Evolutionary conservation across 768 basidiomycete genomes (phyloP).

Genomic region (Tulasnella calospora): DNA sequence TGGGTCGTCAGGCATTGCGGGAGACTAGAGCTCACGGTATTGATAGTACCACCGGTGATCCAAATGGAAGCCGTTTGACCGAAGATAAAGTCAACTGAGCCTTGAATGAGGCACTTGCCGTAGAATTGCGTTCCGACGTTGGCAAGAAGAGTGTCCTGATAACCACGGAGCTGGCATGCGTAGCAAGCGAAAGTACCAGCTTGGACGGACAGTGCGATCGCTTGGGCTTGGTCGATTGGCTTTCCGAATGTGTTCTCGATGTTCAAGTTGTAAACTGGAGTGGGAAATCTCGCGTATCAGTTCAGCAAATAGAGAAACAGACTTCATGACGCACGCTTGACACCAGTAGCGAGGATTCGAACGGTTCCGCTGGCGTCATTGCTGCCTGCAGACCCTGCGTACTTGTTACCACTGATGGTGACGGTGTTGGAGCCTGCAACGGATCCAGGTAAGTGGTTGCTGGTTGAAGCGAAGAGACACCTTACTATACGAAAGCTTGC

Average conservation of each 20-base stretch:
- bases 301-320: no score
- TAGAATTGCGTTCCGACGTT: conserved; percentile 17
- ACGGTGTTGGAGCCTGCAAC: conserved; percentile 9
- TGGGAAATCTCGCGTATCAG: background rate
- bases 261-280: conserved; percentile 23
- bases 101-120: conserved; percentile 25
- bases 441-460: background rate
- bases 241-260: conserved; percentile 25
- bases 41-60: no score
- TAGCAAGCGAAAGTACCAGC: conserved; percentile 23
- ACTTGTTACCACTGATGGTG: conserved; percentile 15
- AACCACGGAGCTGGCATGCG: conserved; percentile 21
- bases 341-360: conserved; percentile 24
- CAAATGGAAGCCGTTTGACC: conserved; percentile 10
- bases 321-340: conserved; percentile 25
- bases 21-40: no score
- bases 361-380: conserved; percentile 29
- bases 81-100: conserved; percentile 29
- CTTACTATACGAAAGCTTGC: background rate
- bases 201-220: conserved; percentile 22
- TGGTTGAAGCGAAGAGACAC: background rate
- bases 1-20: no score
- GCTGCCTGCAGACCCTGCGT: conserved; percentile 29
- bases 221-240: conserved; percentile 21
- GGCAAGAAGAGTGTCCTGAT: conserved; percentile 18